These are phyloP conservation scores for Elaphomyces granulatus DNA, from an alignment of 495 filamentous ascomycete species.

Conservation along the genomic window DNA sequence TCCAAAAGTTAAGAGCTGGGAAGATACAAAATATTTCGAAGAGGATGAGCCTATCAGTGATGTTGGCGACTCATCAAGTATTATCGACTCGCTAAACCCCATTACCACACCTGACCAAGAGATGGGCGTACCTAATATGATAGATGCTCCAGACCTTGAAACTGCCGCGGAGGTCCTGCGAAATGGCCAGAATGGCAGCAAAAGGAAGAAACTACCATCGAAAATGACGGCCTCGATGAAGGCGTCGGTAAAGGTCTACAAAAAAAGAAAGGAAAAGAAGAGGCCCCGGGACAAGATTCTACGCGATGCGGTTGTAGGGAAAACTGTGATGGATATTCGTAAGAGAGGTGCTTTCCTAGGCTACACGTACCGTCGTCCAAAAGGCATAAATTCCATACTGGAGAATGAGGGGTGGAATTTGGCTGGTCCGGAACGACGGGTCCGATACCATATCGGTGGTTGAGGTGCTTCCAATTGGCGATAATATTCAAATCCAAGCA, in stretches of 20 bases:
- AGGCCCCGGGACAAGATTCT: slow-evolving; percentile 67
- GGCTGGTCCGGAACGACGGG: slow-evolving; percentile 12
- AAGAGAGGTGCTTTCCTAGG: slow-evolving; percentile 73
- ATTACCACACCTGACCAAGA: neutral
- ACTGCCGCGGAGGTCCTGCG: neutral
- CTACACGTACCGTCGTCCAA: slow-evolving; percentile 68
- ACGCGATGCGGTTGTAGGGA: slow-evolving; percentile 48
- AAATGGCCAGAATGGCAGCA: neutral
- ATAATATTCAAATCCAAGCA: no score
- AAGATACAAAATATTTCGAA: slow-evolving; percentile 85
- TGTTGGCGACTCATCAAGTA: slow-evolving; percentile 22
- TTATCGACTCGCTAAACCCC: slow-evolving; percentile 10
- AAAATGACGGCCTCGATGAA: slow-evolving; percentile 1
- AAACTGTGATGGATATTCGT: slow-evolving; percentile 57
- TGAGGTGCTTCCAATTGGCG: slow-evolving; percentile 1
- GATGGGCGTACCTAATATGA: no score
- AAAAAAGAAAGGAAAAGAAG: slow-evolving; percentile 43
- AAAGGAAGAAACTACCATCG: neutral
- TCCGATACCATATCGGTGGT: slow-evolving; percentile 19
- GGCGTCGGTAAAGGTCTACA: slow-evolving; percentile 2
- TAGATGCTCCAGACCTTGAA: neutral
- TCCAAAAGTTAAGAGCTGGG: slow-evolving; percentile 50
- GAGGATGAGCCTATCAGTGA: slow-evolving; percentile 52
- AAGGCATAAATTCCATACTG: slow-evolving; percentile 18
- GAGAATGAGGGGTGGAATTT: slow-evolving; percentile 20